Conservation (phyloP, 139 green algal species). For the Tetradesmus lagerheimii region DNA sequence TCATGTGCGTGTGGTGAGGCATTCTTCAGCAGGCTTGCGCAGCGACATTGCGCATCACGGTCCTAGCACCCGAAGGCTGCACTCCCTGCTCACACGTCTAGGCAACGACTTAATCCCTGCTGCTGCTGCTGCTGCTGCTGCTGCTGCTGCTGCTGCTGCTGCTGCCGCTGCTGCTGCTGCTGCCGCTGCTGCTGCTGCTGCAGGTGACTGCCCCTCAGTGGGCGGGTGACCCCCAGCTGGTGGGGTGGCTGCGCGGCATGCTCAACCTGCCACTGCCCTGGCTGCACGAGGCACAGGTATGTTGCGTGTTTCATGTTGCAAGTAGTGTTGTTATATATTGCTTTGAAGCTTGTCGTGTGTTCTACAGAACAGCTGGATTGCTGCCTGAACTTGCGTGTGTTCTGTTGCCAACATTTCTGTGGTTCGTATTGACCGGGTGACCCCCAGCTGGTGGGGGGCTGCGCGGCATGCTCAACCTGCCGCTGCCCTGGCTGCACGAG, state of each 20-base stretch:
- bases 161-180: neutral
- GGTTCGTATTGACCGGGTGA: no score
- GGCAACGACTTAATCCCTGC: no score
- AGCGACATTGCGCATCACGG: no score
- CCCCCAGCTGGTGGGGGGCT: slow-evolving; percentile 56
- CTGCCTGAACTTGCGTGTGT: no score
- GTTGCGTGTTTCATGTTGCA: neutral
- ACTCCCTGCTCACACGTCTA: no score
- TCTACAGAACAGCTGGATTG: no score
- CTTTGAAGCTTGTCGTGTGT: no score
- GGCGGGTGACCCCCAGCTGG: slow-evolving; percentile 40
- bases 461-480: slow-evolving; percentile 58
- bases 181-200: neutral
- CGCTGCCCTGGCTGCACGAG: slow-evolving; percentile 48
- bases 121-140: no score
- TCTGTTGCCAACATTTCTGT: neutral
- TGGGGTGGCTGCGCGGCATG: slow-evolving; percentile 59
- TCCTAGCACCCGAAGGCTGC: no score
- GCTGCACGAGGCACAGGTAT: slow-evolving; percentile 40
- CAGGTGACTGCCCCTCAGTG: slow-evolving; percentile 60
- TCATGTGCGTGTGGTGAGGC: no score
- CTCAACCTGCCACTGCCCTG: slow-evolving; percentile 65
- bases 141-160: neutral
- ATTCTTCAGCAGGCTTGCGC: no score
- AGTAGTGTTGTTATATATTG: no score